A percentile compares a stretch with the other conserved stretches of the same genome.
phyloP scores from a whole-genome alignment of 331 rosid genomes.

The Cydonia oblonga region DNA sequence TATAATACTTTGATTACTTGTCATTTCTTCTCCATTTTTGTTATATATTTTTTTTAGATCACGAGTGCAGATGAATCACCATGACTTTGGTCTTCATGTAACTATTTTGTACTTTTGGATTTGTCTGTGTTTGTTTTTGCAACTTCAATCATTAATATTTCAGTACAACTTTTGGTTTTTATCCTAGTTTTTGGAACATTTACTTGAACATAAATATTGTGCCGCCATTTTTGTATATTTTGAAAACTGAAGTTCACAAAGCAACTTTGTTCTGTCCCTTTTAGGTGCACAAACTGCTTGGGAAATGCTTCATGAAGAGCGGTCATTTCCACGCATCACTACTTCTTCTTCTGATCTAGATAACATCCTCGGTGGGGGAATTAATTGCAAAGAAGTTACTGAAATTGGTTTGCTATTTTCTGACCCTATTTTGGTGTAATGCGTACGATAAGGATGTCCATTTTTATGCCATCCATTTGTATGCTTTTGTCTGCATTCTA shows the following conservation, averaged over 20 bases:
- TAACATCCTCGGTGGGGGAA: slow-evolving; percentile 80
- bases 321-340: slow-evolving; percentile 39
- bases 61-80: not conserved
- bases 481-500: not conserved
- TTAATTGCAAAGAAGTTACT: slow-evolving; percentile 75
- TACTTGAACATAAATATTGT: not conserved
- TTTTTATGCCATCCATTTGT: not conserved
- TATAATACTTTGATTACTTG: not conserved
- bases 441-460: not conserved
- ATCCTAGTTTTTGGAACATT: not conserved
- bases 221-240: not conserved
- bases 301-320: slow-evolving; percentile 80
- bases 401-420: slow-evolving; percentile 65
- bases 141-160: not conserved
- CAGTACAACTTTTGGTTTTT: not conserved
- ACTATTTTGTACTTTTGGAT: not conserved
- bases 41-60: not conserved
- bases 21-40: not conserved
- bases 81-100: not conserved
- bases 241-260: not conserved
- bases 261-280: not conserved
- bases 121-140: not conserved
- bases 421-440: not conserved
- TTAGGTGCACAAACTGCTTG: slow-evolving; percentile 85
- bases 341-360: slow-evolving; percentile 75